Percentiles rank a stretch among this genome's conserved stretches.
phyloP scores from a whole-genome alignment of 2,329 filamentous ascomycete genomes.

The Mycosphaerella sp. region DNA sequence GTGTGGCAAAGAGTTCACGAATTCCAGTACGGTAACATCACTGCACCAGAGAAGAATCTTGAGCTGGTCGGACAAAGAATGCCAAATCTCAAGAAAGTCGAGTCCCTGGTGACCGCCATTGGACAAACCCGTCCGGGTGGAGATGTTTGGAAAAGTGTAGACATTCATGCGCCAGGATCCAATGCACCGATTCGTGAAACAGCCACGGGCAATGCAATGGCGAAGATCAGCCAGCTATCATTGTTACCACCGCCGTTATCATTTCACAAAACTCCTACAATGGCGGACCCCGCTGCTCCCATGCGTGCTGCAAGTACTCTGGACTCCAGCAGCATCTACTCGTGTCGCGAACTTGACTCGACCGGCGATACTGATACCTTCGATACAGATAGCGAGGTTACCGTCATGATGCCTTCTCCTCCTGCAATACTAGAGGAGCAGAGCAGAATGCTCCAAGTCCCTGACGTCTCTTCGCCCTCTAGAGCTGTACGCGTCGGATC shows the following conservation, averaged over 20 bases:
- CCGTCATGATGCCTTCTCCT: not conserved
- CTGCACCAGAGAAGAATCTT: not conserved
- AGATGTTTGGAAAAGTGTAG: not conserved
- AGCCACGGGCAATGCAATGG: not conserved
- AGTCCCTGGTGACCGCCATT: not conserved
- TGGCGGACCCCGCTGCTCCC: not conserved
- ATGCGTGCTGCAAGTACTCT: not conserved
- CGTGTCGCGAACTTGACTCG: not conserved
- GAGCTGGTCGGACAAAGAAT: not conserved
- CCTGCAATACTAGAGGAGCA: not conserved
- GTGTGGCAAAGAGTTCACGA: conserved; percentile 23
- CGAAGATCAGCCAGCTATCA: not conserved
- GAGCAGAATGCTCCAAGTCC: not conserved
- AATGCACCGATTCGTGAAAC: not conserved
- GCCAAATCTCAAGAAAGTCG: not conserved
- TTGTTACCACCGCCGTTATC: conserved; percentile 1
- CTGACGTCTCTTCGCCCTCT: not conserved
- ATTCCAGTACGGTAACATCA: conserved; percentile 26
- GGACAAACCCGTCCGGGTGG: not conserved
- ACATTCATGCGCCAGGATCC: not conserved
- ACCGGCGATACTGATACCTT: not conserved
- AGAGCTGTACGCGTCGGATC: not conserved
- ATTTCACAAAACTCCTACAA: not conserved
- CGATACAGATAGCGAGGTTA: not conserved
- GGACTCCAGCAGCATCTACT: not conserved